Percentiles rank a stretch among this genome's conserved stretches.
These are phyloP conservation scores for Apiospora sp. DNA, from an alignment of 2,329 filamentous ascomycete species.

Conservation along the genomic window DNA sequence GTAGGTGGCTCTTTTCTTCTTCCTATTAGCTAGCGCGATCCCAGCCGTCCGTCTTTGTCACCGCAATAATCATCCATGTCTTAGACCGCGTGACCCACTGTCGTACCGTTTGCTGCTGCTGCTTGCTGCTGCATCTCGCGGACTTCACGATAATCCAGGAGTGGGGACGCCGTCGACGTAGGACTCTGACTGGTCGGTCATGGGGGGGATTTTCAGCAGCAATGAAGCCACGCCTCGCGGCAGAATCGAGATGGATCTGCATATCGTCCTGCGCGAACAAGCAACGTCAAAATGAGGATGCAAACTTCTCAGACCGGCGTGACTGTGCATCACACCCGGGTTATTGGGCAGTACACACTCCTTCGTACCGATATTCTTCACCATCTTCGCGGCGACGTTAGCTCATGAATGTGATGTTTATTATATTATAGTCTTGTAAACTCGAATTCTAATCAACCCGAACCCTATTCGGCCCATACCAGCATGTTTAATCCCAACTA, in stretches of 20 bases:
- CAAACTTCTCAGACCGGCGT: not conserved
- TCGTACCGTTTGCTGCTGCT: not conserved
- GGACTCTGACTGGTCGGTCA: not conserved
- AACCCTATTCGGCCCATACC: no score
- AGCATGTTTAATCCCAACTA: no score
- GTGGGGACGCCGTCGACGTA: not conserved
- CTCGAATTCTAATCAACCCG: no score
- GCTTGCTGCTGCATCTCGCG: not conserved
- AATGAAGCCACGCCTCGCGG: not conserved
- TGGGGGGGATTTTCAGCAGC: constrained; percentile 1
- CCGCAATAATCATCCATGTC: constrained; percentile 17
- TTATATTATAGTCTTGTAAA: no score
- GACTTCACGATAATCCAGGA: not conserved
- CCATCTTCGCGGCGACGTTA: no score
- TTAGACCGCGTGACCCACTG: constrained; percentile 1
- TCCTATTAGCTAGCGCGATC: not conserved
- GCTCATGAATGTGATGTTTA: no score
- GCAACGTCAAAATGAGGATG: not conserved
- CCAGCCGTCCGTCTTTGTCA: constrained; percentile 2
- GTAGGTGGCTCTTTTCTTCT: not conserved
- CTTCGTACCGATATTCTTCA: no score
- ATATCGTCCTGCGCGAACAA: not conserved
- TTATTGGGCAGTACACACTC: no score
- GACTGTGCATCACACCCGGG: no score
- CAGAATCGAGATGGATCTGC: not conserved